Conservation (phyloP, 169 alveolate species). For the Plasmodium inui region DNA sequence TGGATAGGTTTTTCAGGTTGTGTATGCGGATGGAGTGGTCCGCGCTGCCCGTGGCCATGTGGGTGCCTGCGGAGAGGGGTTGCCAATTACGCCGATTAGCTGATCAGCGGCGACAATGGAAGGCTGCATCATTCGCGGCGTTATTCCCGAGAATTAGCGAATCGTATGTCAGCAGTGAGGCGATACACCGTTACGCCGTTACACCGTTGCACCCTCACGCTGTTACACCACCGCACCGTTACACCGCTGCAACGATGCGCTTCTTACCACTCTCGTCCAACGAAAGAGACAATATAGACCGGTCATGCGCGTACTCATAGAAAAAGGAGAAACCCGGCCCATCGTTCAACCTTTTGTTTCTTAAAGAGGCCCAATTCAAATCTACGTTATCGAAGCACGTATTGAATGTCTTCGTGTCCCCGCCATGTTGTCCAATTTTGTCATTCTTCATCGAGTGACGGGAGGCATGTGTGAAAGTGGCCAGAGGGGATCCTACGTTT, state of each 20-base stretch:
- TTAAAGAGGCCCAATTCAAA: conserved; percentile 38
- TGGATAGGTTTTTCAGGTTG: conserved; percentile 48
- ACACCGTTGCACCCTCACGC: background rate
- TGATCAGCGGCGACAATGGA: background rate
- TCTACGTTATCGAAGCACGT: conserved; percentile 68
- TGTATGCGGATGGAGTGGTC: conserved; percentile 72
- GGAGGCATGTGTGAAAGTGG: background rate
- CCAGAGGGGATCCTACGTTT: background rate
- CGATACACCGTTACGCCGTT: background rate
- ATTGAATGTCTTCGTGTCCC: conserved; percentile 46
- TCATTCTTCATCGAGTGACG: conserved; percentile 31
- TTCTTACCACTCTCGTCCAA: conserved; percentile 70
- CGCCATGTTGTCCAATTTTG: conserved; percentile 2
- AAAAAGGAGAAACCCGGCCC: conserved; percentile 71
- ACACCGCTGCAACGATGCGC: background rate
- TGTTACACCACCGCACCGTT: background rate
- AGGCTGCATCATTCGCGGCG: background rate
- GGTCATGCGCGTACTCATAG: conserved; percentile 73
- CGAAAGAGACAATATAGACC: conserved; percentile 56
- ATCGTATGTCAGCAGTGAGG: background rate
- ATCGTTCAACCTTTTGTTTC: conserved; percentile 45
- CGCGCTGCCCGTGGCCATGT: conserved; percentile 74
- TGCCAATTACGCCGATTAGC: background rate
- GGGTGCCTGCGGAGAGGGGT: conserved; percentile 42
- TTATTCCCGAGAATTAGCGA: background rate